These are phyloP conservation scores for Pleurotus tuoliensis DNA, from an alignment of 768 basidiomycete species.

Conservation along the genomic window DNA sequence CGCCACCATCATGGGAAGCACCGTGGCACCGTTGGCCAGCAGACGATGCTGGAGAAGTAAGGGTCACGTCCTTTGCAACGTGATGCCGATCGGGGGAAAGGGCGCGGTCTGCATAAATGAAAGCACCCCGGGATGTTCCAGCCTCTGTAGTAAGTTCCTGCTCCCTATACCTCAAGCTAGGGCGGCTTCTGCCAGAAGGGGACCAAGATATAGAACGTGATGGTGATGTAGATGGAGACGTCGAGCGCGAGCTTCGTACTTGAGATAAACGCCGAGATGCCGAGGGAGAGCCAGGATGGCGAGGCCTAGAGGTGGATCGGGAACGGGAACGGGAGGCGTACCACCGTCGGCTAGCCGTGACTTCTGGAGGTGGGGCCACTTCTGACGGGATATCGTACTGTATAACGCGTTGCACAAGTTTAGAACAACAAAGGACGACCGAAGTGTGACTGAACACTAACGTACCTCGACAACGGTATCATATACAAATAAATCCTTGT, in stretches of 20 bases:
- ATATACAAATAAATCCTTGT: slow-evolving; percentile 77
- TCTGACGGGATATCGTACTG: slow-evolving; percentile 59
- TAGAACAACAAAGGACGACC: not conserved
- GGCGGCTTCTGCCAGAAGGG: slow-evolving; percentile 28
- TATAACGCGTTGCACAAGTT: not conserved
- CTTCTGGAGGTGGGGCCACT: slow-evolving; percentile 31
- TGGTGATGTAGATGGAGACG: slow-evolving; percentile 18
- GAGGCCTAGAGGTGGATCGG: not conserved
- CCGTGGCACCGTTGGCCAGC: not conserved
- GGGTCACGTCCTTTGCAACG: no score
- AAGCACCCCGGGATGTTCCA: no score
- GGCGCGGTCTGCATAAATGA: no score
- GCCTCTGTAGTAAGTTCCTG: no score
- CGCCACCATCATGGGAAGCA: not conserved
- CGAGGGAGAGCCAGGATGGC: slow-evolving; percentile 24
- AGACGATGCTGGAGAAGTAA: no score
- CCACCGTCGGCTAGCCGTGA: slow-evolving; percentile 26
- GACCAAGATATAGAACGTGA: slow-evolving; percentile 27
- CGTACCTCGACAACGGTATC: slow-evolving; percentile 78
- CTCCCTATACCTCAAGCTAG: slow-evolving; percentile 10
- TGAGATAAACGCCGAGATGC: slow-evolving; percentile 11
- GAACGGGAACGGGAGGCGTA: slow-evolving; percentile 9
- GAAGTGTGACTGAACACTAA: slow-evolving; percentile 6
- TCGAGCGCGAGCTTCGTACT: slow-evolving; percentile 10
- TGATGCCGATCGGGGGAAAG: no score